Conservation (phyloP, 352 stramenopile species). For the Phytophthora vignae region DNA sequence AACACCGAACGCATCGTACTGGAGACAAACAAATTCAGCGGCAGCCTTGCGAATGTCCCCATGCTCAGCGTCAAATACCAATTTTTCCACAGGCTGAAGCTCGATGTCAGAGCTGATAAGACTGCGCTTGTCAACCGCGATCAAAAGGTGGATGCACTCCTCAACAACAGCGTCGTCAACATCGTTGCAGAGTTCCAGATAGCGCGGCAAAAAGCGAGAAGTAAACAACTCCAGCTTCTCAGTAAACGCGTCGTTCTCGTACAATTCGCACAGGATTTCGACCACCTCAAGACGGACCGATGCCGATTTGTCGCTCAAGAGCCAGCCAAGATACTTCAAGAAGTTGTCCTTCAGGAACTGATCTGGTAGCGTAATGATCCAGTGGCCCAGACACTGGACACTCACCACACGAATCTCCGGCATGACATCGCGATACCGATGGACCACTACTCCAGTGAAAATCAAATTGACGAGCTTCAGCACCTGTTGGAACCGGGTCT, state of each 20-base stretch:
- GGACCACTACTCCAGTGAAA: conserved; percentile 81
- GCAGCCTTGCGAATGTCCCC: conserved; percentile 79
- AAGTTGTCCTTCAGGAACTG: conserved; percentile 95
- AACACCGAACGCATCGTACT: conserved; percentile 90
- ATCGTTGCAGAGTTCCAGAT: conserved; percentile 84
- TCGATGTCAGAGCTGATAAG: conserved; percentile 86
- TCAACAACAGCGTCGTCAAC: conserved; percentile 79
- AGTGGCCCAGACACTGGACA: conserved; percentile 83
- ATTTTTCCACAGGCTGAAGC: conserved; percentile 75
- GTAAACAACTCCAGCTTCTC: conserved; percentile 85
- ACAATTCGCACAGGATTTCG: conserved; percentile 83
- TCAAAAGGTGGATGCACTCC: conserved; percentile 73
- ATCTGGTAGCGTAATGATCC: conserved; percentile 87
- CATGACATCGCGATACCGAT: conserved; percentile 95
- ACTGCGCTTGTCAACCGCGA: conserved; percentile 82
- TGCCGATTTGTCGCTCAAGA: conserved; percentile 92
- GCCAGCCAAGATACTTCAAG: conserved; percentile 97
- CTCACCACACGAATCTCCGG: conserved; percentile 88
- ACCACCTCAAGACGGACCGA: conserved; percentile 87
- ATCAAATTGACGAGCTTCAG: conserved; percentile 70
- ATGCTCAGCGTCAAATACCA: conserved; percentile 83
- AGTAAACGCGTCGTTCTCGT: conserved; percentile 74
- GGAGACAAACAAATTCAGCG: conserved; percentile 88
- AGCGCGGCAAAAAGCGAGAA: conserved; percentile 77
- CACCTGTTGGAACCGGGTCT: conserved; percentile 62